These are phyloP conservation scores for Solanum peruvianum DNA, from an alignment of 257 asterid species.

Conservation along the genomic window DNA sequence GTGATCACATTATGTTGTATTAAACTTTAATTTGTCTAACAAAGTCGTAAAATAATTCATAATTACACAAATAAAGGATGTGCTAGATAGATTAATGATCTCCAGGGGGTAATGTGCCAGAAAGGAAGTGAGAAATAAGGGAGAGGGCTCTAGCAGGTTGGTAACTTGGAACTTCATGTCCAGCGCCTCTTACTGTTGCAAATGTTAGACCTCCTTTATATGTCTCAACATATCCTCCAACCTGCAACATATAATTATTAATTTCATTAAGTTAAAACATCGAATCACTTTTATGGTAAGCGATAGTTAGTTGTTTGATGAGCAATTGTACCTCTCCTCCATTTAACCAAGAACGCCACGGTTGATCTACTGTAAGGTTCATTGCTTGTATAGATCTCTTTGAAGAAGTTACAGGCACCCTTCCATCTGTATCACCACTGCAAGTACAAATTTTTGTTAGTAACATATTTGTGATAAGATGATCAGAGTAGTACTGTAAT, in stretches of 20 bases:
- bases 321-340: neutral
- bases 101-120: neutral
- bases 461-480: neutral
- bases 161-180: slow-evolving; percentile 3
- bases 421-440: slow-evolving; percentile 14
- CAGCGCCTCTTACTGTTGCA: neutral
- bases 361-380: neutral
- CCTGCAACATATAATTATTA: neutral
- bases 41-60: neutral
- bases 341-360: slow-evolving; percentile 4
- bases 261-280: neutral
- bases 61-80: neutral
- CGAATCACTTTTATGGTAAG: neutral
- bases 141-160: neutral
- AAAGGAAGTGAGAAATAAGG: neutral
- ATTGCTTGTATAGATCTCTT: slow-evolving; percentile 3
- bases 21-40: neutral
- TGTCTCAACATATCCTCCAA: neutral
- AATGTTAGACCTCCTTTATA: neutral
- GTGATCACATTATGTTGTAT: neutral
- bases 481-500: neutral
- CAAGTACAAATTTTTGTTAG: neutral
- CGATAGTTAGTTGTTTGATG: neutral
- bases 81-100: neutral
- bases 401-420: slow-evolving; percentile 12